Evolutionary conservation across 192 early-diverging fungal species (phyloP).

Genomic region (Jimgerdemannia lactiflua): DNA sequence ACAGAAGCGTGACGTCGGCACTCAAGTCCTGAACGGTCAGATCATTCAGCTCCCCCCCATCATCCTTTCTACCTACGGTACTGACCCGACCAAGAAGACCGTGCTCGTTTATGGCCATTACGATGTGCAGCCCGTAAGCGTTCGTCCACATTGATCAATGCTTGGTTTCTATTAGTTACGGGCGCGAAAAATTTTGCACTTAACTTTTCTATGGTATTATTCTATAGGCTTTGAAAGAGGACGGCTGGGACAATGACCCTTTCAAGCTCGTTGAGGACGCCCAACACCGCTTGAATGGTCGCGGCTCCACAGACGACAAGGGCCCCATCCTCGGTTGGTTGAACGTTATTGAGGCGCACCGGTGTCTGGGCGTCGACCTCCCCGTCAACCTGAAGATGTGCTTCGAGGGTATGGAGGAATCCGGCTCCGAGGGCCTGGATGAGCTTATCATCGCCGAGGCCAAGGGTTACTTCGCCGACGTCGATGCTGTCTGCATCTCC

Average conservation of each 20-base stretch:
- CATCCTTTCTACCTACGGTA: conserved; percentile 88
- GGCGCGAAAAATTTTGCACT: not conserved
- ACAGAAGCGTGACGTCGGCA: conserved; percentile 70
- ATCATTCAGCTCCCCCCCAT: conserved; percentile 86
- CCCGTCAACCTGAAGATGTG: conserved; percentile 97
- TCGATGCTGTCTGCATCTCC: conserved; percentile 94
- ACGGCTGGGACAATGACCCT: conserved; percentile 93
- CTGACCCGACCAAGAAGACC: conserved; percentile 91
- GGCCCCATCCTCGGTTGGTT: conserved; percentile 98
- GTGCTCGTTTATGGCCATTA: conserved; percentile 98
- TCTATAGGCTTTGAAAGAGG: conserved; percentile 59
- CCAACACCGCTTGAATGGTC: conserved; percentile 81
- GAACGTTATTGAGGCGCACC: conserved; percentile 92
- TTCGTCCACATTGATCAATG: not conserved
- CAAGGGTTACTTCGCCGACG: conserved; percentile 83
- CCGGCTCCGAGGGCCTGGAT: conserved; percentile 94
- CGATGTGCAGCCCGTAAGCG: conserved; percentile 92
- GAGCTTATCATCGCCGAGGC: conserved; percentile 85
- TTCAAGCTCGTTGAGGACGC: conserved; percentile 85
- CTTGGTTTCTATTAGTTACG: conserved; percentile 2
- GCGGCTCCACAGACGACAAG: conserved; percentile 97
- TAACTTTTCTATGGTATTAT: not conserved
- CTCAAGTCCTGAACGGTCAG: conserved; percentile 78
- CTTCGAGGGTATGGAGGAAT: conserved; percentile 95
- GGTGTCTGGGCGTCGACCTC: conserved; percentile 83